A percentile compares a stretch with the other conserved stretches of the same genome.
phyloP scores from a whole-genome alignment of 192 early-diverging fungal genomes.

The Allomyces javanicus region DNA sequence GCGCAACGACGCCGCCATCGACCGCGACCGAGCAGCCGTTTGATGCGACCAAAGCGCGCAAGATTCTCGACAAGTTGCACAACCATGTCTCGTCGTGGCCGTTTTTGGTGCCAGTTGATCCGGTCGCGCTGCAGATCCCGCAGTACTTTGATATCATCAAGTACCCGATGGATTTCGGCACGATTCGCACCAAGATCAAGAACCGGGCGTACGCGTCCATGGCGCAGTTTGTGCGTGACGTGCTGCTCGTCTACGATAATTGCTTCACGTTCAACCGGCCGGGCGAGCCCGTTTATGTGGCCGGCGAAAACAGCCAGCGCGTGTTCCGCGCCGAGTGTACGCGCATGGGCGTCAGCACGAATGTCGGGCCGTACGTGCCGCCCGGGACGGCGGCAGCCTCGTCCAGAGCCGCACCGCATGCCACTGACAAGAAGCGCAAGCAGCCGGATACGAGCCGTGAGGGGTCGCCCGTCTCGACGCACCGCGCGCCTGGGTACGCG shows the following conservation, averaged over 20 bases:
- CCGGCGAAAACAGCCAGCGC: background rate
- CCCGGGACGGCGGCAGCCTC: too few relatives aligned
- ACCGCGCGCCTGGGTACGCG: too few relatives aligned
- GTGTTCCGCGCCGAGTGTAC: too few relatives aligned
- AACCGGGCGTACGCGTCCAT: conserved; percentile 14
- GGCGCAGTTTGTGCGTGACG: conserved; percentile 21
- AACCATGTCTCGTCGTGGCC: background rate
- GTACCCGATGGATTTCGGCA: conserved; percentile 51
- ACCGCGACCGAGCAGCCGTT: background rate
- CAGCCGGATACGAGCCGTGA: too few relatives aligned
- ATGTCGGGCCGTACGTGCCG: too few relatives aligned
- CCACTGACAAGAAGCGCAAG: too few relatives aligned
- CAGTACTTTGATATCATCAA: conserved; percentile 51
- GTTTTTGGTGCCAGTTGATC: conserved; percentile 47
- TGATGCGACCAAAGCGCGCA: background rate
- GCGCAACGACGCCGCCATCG: background rate
- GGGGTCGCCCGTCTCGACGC: too few relatives aligned
- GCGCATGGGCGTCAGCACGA: too few relatives aligned
- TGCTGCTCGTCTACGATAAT: conserved; percentile 64
- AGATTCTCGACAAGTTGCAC: background rate
- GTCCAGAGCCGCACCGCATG: too few relatives aligned
- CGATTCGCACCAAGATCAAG: conserved; percentile 23
- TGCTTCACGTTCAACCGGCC: conserved; percentile 54
- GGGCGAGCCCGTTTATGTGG: background rate
- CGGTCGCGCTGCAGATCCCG: conserved; percentile 39